These are phyloP conservation scores for Cladophialophora yegresii DNA, from an alignment of 2,329 filamentous ascomycete genomes.

Conservation along the genomic window DNA sequence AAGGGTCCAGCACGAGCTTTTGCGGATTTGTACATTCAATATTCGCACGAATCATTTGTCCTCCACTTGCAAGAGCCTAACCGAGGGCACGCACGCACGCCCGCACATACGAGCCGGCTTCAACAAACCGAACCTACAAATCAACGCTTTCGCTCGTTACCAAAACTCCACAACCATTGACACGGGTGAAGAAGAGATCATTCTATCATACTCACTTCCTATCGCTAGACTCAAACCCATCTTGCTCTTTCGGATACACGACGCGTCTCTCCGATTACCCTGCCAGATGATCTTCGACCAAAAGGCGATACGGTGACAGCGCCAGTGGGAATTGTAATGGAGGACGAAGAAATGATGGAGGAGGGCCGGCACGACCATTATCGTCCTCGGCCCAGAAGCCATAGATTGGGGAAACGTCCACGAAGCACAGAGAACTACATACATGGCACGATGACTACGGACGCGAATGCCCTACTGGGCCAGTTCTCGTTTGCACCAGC, in stretches of 20 bases:
- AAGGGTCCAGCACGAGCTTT: neutral
- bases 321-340: conserved; percentile 15
- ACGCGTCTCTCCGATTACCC: conserved; percentile 12
- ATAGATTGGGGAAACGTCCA: conserved; percentile 13
- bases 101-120: neutral
- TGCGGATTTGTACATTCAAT: neutral
- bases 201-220: neutral
- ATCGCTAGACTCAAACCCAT: neutral
- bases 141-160: neutral
- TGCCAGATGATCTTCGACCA: conserved; percentile 17
- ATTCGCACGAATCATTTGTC: neutral
- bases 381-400: conserved; percentile 33
- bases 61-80: neutral
- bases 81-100: conserved; percentile 6
- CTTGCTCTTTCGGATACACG: neutral
- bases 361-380: conserved; percentile 32
- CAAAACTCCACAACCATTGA: neutral
- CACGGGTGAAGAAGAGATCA: neutral
- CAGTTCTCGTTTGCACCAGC: conserved; percentile 65
- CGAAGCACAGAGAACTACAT: conserved; percentile 22
- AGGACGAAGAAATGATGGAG: conserved; percentile 25
- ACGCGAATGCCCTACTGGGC: conserved; percentile 52
- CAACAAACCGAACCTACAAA: neutral
- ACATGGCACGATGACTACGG: conserved; percentile 33
- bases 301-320: conserved; percentile 11